Base-by-base conservation (phyloP, 768 basidiomycete genomes). In the Saitozyma sp. region DNA sequence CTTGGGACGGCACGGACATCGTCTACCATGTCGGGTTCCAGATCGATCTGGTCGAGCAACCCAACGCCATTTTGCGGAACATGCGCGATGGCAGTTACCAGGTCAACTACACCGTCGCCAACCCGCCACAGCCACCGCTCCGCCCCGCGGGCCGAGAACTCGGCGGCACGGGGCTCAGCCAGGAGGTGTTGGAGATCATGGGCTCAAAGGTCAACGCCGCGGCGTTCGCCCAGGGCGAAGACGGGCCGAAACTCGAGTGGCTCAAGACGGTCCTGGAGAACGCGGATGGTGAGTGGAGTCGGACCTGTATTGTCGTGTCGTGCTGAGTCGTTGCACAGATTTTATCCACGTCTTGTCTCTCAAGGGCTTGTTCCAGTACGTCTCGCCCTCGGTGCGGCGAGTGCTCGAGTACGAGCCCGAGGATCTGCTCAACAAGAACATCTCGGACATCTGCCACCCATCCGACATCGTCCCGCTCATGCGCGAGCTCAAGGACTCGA, bases 21-120 rank as follows among this genome's bases (percentile, higher is more conserved):
- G 87, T 86, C 9, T 95, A 89, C 76, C 89, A 91, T 71, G 88
- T 99, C 55, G 96, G 96, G 0, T 98, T 99, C 83, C 93, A 99
- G 80, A 89, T 96, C 59, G 92, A 97, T 79, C 82, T 99, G 54
- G 87, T 87, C 16, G 86, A 89, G 71, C 92, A 94, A 80, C 92
- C 92, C 2, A 86, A 86, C 67, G 86, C 86, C 2, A 93, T 96
- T 63, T 80, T 93, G 57, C 85, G 89, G 67, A 90, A 88, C 76
- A 83, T 93, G 57, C 81, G 84, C 17, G 87, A 90, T 68, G 93
- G 93, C 16, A 86, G 84, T 41, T 92, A 92, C 79, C 80, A 86
- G 60, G 84, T 86, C 73, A 85, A 90, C 74, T 86, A 88, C 77
- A 79, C 77, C 37, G 74, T 76, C 2, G 59, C 72, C 0, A 74